A percentile compares a stretch with the other conserved stretches of the same genome.
These are phyloP conservation scores for Backusella liffmaniae DNA, from an alignment of 192 early-diverging fungal genomes.

Conservation along the genomic window DNA sequence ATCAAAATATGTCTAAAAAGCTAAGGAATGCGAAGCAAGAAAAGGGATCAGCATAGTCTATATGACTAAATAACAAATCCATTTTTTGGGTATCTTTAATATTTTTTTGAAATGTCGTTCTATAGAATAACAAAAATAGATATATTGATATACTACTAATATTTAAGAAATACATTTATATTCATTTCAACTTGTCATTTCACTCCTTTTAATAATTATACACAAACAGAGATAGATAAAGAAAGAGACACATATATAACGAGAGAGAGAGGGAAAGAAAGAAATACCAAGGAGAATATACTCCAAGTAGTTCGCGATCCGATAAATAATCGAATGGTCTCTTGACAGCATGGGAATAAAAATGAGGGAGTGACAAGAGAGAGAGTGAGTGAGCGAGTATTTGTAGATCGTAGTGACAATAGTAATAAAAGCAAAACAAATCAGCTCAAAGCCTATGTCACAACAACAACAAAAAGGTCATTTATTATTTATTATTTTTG, in stretches of 20 bases:
- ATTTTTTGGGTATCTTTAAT: not conserved
- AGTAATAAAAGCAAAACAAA: not conserved
- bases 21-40: not conserved
- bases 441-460: not conserved
- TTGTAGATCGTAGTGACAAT: constrained; percentile 4
- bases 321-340: not conserved
- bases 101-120: not conserved
- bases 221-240: not conserved
- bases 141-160: not conserved
- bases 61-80: not conserved
- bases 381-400: not conserved
- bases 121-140: not conserved
- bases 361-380: not conserved
- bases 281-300: not conserved
- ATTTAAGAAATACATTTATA: not conserved
- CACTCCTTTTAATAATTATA: not conserved
- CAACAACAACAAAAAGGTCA: not conserved
- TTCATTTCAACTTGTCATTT: not conserved
- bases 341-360: constrained; percentile 9
- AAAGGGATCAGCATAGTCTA: not conserved
- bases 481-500: not conserved
- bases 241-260: no score
- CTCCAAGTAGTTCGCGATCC: not conserved
- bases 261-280: not conserved
- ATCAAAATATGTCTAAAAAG: not conserved